A percentile compares a stretch with the other conserved stretches of the same genome.
These are phyloP conservation scores for Globisporangium radiosum DNA, from an alignment of 352 stramenopile species.

Conservation along the genomic window DNA sequence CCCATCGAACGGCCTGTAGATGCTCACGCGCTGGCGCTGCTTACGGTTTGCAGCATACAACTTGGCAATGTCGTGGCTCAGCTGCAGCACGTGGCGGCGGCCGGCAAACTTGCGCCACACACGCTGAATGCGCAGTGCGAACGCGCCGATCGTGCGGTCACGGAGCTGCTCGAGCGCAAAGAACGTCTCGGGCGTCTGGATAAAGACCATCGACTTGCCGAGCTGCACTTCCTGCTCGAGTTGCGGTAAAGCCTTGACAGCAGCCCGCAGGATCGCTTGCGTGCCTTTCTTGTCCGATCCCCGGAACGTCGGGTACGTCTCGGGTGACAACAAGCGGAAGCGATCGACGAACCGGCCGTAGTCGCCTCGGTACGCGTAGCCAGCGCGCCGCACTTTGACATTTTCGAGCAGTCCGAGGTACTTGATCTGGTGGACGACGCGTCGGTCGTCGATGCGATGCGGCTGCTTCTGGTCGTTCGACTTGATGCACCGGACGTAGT, in stretches of 20 bases:
- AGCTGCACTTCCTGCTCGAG: slow-evolving; percentile 83
- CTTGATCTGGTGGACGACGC: slow-evolving; percentile 85
- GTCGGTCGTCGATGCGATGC: slow-evolving; percentile 80
- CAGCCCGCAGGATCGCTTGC: slow-evolving; percentile 74
- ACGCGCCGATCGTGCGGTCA: slow-evolving; percentile 73
- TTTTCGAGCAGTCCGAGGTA: slow-evolving; percentile 86
- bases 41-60: slow-evolving; percentile 77
- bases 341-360: slow-evolving; percentile 84
- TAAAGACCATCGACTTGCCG: slow-evolving; percentile 89
- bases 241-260: slow-evolving; percentile 57
- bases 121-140: slow-evolving; percentile 74
- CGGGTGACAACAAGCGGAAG: slow-evolving; percentile 73
- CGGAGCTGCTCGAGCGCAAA: slow-evolving; percentile 86
- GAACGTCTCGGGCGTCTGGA: slow-evolving; percentile 85
- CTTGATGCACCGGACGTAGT: slow-evolving; percentile 91
- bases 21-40: slow-evolving; percentile 78
- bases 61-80: slow-evolving; percentile 84
- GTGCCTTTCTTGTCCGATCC: slow-evolving; percentile 81
- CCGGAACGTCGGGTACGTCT: slow-evolving; percentile 78
- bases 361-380: slow-evolving; percentile 82
- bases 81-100: slow-evolving; percentile 73
- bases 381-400: slow-evolving; percentile 80
- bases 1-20: slow-evolving; percentile 82
- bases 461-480: slow-evolving; percentile 87
- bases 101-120: slow-evolving; percentile 79